Base-by-base conservation (phyloP, 805 yeast species). In the Hanseniaspora hatyaiensis region DNA sequence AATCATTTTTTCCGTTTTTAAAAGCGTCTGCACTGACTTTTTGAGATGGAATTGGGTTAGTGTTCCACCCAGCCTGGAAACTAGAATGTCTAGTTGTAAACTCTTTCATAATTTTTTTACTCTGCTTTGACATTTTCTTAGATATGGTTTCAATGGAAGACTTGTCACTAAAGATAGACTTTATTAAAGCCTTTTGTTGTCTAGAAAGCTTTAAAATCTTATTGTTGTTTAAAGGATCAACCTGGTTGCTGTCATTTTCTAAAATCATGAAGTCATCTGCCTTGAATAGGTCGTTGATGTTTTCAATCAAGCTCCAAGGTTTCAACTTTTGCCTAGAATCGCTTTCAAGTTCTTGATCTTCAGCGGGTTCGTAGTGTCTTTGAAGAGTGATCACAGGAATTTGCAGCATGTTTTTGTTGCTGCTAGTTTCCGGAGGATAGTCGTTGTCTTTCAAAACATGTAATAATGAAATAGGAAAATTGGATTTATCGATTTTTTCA, bases 71-170 rank as follows among this genome's bases (percentile, higher is more conserved):
- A 1, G 70, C 64, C 32, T 59, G 67, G 49, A 68, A 60, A 11
- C 65, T 63, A 1, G 70, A 62, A 47, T 63, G 66, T 37, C 59
- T 61, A 4, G 67, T 63, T 40, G 69, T 59, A 58, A 72, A 62
- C 5, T 61, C 58, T 44, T 68, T 66, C 53, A 71, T 58, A 16
- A 72, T 68, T 51, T 92, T 70, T 51, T 77, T 68, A 2, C 92
- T 82, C 59, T 85, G 95, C 32, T 73, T 72, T 0, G 94, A 80
- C 53, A 86, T 68, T 31, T 82, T 78, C 33, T 74, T 66, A 19
- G 81, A 69, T 3, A 81, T 73, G 1, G 74, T 77, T 42, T 69
- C 65, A 33, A 67, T 53, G 64, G 70, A 53, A 61, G 78, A 68
- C 51, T 74, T 77, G 12, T 46, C 44, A 20, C 44, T 46, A 59